Evolutionary conservation across 2,329 filamentous ascomycete genomes (phyloP).

Genomic region (Penicillium sp.): DNA sequence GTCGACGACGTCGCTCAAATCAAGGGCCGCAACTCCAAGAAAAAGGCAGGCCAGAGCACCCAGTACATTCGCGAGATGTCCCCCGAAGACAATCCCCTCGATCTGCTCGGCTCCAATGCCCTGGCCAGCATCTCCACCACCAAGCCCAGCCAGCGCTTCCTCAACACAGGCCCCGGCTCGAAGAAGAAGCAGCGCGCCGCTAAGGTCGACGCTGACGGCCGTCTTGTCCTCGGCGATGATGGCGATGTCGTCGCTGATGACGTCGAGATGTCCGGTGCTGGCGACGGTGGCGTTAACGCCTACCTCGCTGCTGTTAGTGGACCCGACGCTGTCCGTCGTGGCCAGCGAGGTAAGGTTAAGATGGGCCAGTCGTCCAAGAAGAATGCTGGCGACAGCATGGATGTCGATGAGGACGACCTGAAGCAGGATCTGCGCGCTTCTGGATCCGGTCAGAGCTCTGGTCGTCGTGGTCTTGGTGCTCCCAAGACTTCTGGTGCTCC

Average conservation of each 20-base stretch:
- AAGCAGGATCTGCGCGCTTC: constrained; percentile 20
- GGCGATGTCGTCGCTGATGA: constrained; percentile 30
- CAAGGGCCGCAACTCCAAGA: constrained; percentile 46
- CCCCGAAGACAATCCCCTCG: constrained; percentile 86
- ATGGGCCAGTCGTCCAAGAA: constrained; percentile 49
- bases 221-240: constrained; percentile 42
- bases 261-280: constrained; percentile 34
- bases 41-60: constrained; percentile 46
- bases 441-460: constrained; percentile 14
- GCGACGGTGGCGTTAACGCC: constrained; percentile 52
- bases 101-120: constrained; percentile 83
- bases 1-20: constrained; percentile 37
- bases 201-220: constrained; percentile 45
- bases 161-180: constrained; percentile 39
- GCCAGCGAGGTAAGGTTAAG: constrained; percentile 60
- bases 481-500: constrained; percentile 27
- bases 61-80: constrained; percentile 82
- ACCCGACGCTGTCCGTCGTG: constrained; percentile 56
- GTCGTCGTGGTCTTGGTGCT: constrained; percentile 26
- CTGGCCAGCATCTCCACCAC: constrained; percentile 92
- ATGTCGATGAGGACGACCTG: constrained; percentile 43
- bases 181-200: constrained; percentile 43
- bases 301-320: constrained; percentile 61
- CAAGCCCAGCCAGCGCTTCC: constrained; percentile 61
- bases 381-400: constrained; percentile 41